Percentiles rank a stretch among this genome's conserved stretches.
Conservation (phyloP, 805 yeast genomes). For the Nakazawaea holstii region DNA sequence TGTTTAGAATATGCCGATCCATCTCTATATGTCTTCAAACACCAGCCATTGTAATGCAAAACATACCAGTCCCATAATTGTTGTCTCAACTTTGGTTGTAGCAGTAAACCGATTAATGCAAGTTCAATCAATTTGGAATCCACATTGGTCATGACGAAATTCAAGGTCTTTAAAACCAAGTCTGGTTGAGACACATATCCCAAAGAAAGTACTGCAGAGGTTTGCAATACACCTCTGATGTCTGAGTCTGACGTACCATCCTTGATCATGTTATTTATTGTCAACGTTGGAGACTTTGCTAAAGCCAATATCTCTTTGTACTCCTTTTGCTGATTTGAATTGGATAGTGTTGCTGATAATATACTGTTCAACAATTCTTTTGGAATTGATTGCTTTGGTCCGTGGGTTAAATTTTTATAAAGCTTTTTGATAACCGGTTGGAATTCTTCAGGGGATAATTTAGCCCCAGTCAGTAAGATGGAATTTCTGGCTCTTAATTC, state of each 20-base stretch:
- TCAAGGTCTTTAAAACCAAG: slow-evolving; percentile 47
- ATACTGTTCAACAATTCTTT: slow-evolving; percentile 40
- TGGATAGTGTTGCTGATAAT: slow-evolving; percentile 29
- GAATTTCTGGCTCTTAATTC: slow-evolving; percentile 42
- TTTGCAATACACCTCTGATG: slow-evolving; percentile 31
- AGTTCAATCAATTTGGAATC: slow-evolving; percentile 50
- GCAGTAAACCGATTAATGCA: slow-evolving; percentile 50
- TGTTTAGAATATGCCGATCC: slow-evolving; percentile 42
- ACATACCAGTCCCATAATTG: slow-evolving; percentile 54
- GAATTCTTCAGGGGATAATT: slow-evolving; percentile 20
- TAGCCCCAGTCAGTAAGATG: slow-evolving; percentile 34
- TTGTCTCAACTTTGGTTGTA: slow-evolving; percentile 25
- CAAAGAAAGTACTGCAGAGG: slow-evolving; percentile 49
- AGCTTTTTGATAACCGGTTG: slow-evolving; percentile 31
- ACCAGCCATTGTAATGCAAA: slow-evolving; percentile 48
- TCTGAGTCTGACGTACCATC: slow-evolving; percentile 21
- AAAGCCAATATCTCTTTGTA: slow-evolving; percentile 57
- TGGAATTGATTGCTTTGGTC: slow-evolving; percentile 48
- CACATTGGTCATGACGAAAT: slow-evolving; percentile 51
- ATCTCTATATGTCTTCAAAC: slow-evolving; percentile 36
- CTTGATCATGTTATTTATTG: slow-evolving; percentile 33
- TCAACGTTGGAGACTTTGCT: slow-evolving; percentile 43
- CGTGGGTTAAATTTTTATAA: slow-evolving; percentile 47
- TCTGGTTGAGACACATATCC: slow-evolving; percentile 43
- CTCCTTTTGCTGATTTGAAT: slow-evolving; percentile 38